Base-by-base conservation (phyloP, 1,139 yeast species). In the Pneumocystis sp. region DNA sequence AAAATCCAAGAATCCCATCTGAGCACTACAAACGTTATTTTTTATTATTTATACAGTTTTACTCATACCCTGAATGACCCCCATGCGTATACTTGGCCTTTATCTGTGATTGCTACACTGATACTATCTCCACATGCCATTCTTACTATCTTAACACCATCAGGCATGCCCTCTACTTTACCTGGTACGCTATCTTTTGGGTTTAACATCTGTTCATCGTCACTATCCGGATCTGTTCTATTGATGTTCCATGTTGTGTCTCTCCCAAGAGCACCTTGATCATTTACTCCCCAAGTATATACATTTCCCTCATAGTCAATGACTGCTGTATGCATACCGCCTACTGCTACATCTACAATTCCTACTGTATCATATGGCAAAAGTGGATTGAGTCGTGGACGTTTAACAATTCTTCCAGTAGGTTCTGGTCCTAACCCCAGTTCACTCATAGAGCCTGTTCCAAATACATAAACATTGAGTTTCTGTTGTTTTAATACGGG, bases 211-310 rank as follows among this genome's bases (percentile, higher is more conserved):
- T 82, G 83, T 63, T 85, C 89, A 62, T 82, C 88, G 62, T 82
- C 85, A 17, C 61, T 66, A 7, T 64, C 64, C 7, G 67, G 72
- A 71, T 84, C 88, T 77, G 84, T 82, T 70, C 85, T 87, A 67
- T 85, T 93, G 39, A 77, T 82, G 0, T 80, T 85, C 59, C 77
- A 80, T 19, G 83, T 79, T 0, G 96, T 86, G 71, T 87, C 87
- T 74, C 99, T 84, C n/a, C 97, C 98, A 65, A 93, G 79, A 1
- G 89, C 97, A 56, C 87, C 91, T 68, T 89, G 85, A 73, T 93
- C 99, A 72, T 93, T 95, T 65, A 88, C 87, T 67, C 99, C 99
- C 99, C 99, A 93, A 1, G 96, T 87, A 96, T 97, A 91, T 8
- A 93, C 76, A 66, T 83, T 79, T 70, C 89, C 89, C 35, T 81